phyloP scores from a whole-genome alignment of 1,284 basidiomycete species.

The Veloporphyrellus conicus region DNA sequence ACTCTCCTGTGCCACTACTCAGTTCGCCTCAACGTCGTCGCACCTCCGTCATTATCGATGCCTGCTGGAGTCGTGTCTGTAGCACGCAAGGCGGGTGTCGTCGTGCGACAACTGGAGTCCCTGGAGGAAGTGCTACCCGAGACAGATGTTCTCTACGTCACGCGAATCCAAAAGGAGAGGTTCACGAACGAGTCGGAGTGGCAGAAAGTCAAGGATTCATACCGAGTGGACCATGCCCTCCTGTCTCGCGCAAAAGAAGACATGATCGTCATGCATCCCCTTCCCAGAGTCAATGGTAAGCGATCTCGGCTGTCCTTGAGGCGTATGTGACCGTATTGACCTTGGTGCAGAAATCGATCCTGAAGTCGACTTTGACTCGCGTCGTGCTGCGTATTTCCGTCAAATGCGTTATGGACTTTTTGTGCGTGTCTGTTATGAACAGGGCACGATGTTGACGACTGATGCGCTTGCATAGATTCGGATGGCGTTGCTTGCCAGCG shows the following conservation, averaged over 20 bases:
- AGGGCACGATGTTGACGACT: not conserved
- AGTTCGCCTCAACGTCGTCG: constrained; percentile 94
- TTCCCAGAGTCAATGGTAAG: constrained; percentile 86
- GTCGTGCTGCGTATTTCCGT: constrained; percentile 94
- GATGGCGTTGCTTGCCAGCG: constrained; percentile 72
- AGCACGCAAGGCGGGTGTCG: constrained; percentile 78
- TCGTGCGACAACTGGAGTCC: constrained; percentile 76
- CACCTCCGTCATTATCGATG: constrained; percentile 89
- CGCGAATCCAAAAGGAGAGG: constrained; percentile 93
- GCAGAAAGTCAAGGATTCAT: constrained; percentile 88
- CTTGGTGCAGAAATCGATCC: constrained; percentile 81
- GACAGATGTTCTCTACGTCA: constrained; percentile 98
- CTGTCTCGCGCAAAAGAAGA: constrained; percentile 89
- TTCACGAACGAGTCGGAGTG: constrained; percentile 83
- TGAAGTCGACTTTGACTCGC: constrained; percentile 95
- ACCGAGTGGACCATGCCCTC: constrained; percentile 91
- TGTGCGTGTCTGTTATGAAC: constrained; percentile 51
- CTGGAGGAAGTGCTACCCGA: constrained; percentile 87
- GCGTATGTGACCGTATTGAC: constrained; percentile 3
- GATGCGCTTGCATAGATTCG: constrained; percentile 49
- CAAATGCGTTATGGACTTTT: constrained; percentile 99
- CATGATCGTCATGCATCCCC: constrained; percentile 98
- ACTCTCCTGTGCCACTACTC: constrained; percentile 90
- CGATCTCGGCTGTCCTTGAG: constrained; percentile 3
- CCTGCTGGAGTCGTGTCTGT: constrained; percentile 81